A percentile compares a stretch with the other conserved stretches of the same genome.
phyloP scores from a whole-genome alignment of 371 early-diverging fungal genomes.

The Rhizopus arrhizus region DNA sequence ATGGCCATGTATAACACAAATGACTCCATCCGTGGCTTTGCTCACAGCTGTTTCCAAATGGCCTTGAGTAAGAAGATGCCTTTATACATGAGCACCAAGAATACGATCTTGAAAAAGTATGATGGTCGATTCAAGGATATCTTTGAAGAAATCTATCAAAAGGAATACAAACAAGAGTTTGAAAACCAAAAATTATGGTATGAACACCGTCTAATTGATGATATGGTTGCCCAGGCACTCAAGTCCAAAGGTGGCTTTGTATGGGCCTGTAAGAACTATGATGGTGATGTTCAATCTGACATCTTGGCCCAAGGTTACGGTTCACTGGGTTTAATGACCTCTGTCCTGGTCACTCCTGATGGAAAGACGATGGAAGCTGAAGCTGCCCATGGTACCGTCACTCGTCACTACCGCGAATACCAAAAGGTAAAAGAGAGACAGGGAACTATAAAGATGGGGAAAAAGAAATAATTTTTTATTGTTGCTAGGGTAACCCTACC shows the following conservation, averaged over 20 bases:
- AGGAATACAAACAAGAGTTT: conserved; percentile 72
- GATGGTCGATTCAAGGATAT: conserved; percentile 98
- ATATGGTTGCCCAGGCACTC: conserved; percentile 97
- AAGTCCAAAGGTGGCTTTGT: conserved; percentile 95
- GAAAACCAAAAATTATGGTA: conserved; percentile 87
- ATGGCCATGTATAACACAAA: conserved; percentile 96
- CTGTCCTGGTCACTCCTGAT: conserved; percentile 92
- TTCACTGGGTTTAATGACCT: conserved; percentile 94
- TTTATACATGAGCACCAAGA: conserved; percentile 95
- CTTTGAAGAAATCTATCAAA: conserved; percentile 87
- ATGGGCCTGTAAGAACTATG: conserved; percentile 96
- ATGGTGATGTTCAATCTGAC: conserved; percentile 95
- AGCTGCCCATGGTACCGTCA: conserved; percentile 97
- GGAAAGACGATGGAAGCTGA: conserved; percentile 94
- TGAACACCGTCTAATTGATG: conserved; percentile 97
- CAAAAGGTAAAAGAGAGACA: conserved; percentile 64
- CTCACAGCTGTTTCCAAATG: conserved; percentile 92
- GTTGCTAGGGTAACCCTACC: conserved; percentile 64
- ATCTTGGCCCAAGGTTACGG: conserved; percentile 94
- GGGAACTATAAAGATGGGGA: too few relatives aligned
- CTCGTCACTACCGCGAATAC: conserved; percentile 95
- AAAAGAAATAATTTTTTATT: too few relatives aligned
- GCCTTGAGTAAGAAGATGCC: conserved; percentile 86
- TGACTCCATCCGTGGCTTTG: conserved; percentile 92
- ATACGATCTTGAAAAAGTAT: conserved; percentile 96